These are phyloP conservation scores for Eucalyptus sp. DNA, from an alignment of 345 rosid species.

Conservation along the genomic window DNA sequence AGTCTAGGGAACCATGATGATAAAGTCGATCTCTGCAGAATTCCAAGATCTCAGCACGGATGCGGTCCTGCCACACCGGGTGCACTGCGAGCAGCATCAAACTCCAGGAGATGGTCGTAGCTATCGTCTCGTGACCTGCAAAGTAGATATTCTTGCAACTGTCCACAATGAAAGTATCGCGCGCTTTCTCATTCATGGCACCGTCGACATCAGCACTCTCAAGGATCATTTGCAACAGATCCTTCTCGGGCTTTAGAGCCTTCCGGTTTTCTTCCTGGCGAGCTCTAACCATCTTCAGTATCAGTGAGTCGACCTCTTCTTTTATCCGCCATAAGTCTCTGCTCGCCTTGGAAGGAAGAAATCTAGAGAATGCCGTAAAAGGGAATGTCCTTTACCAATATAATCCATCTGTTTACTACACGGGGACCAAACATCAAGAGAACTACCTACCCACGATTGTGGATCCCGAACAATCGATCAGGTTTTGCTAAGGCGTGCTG, in stretches of 20 bases:
- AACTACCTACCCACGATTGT: neutral
- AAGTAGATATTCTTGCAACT: conserved; percentile 23
- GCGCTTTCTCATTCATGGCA: neutral
- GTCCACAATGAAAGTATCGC: conserved; percentile 1
- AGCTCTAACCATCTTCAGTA: conserved; percentile 2
- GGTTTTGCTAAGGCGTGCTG: conserved; percentile 8
- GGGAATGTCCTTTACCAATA: neutral
- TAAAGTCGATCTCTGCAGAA: neutral
- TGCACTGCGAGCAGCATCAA: conserved; percentile 16
- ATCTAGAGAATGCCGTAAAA: neutral
- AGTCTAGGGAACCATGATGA: neutral
- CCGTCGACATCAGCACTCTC: neutral
- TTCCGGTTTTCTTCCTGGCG: neutral
- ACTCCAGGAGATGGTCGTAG: conserved; percentile 16
- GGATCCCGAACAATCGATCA: neutral
- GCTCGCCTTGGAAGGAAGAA: neutral
- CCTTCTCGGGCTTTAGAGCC: neutral
- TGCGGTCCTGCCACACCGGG: conserved; percentile 23
- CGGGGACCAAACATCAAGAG: neutral
- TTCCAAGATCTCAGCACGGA: conserved; percentile 4
- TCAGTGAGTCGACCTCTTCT: conserved; percentile 1
- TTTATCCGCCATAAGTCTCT: conserved; percentile 4
- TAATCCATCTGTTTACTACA: neutral
- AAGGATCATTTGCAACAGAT: conserved; percentile 7
- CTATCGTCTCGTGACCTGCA: conserved; percentile 21